Evolutionary conservation across 225 moss, liverwort and hornwort species (phyloP), one percentile per base, ranked within the genome.

Genomic region (Sphagnum tenellum): DNA sequence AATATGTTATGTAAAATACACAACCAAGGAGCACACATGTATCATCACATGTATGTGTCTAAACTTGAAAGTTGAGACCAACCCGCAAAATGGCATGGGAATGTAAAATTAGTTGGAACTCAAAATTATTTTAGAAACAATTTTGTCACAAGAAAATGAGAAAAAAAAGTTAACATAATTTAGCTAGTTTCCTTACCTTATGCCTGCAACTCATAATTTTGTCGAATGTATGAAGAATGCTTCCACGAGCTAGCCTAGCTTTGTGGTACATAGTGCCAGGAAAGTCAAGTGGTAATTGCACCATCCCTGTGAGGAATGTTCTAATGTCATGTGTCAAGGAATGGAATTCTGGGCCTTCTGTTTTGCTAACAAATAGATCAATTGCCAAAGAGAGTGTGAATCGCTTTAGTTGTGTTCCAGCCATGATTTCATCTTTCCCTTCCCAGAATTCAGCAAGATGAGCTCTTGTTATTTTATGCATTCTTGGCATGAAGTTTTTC

Each of bases 321-420:
- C 29, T 8, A 29, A 29, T 29, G 9, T 29, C 57, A 7, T n/a
- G 29, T n/a, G 29, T 57, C 7, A 29, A 57, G 29, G 57, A n/a
- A 57, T 57, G n/a, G 12, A 57, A 57, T n/a, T n/a, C n/a, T n/a
- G 29, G 57, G 57, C 60, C 60, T 45, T 60, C 60, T 8, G 44
- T 45, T 8, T 44, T 60, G 14, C 45, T 60, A 29, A 60, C 3
- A 45, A 29, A 60, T 45, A 60, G 14, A 44, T 60, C 44, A 44
- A 29, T 7, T 8, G 60, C 60, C 11, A 60, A 29, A 7, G 14
- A 3, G 60, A 60, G 46, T 3, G 60, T 44, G 46, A 44, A 60
- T 44, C 46, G 9, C n/a, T 55, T 7, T 60, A 12, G 45, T 29
- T 12, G 44, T 12, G n/a, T 3, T 60, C 14, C 60, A 8, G 44